phyloP scores from a whole-genome alignment of 345 rosid species.

The rapeseed (Brassica napus) region DNA sequence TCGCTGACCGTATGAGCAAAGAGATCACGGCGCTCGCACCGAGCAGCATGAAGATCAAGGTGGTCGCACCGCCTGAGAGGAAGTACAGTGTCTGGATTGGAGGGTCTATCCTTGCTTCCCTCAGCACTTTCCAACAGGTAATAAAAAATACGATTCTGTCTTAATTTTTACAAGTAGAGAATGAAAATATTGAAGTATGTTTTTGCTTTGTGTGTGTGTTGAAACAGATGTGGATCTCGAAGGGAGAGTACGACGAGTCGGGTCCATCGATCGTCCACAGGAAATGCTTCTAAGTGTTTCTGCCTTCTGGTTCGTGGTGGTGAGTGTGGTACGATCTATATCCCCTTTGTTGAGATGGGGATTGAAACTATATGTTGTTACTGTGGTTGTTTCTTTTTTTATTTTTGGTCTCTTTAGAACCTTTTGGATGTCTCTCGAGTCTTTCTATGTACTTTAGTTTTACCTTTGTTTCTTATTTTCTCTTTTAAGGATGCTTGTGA shows the following conservation, averaged over 20 bases:
- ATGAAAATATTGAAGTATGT: no score
- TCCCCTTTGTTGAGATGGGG: slow-evolving; percentile 38
- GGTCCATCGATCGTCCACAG: slow-evolving; percentile 66
- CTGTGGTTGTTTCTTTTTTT: background rate
- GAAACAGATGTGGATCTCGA: slow-evolving; percentile 62
- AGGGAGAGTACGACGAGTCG: slow-evolving; percentile 61
- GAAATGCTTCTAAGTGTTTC: slow-evolving; percentile 51
- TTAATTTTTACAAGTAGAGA: no score
- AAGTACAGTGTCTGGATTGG: slow-evolving; percentile 61
- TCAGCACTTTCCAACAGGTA: slow-evolving; percentile 56
- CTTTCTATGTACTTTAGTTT: slow-evolving; percentile 29
- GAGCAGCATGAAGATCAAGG: slow-evolving; percentile 48
- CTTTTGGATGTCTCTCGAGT: slow-evolving; percentile 20
- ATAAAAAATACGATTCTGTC: no score
- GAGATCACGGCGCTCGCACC: slow-evolving; percentile 52
- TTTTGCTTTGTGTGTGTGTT: no score
- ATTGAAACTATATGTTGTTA: background rate
- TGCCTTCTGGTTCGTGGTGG: slow-evolving; percentile 17
- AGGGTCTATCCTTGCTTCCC: slow-evolving; percentile 58
- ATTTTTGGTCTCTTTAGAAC: background rate
- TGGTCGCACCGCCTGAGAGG: slow-evolving; percentile 59
- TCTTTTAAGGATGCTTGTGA: slow-evolving; percentile 37
- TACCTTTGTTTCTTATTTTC: slow-evolving; percentile 10
- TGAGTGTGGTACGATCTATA: slow-evolving; percentile 36
- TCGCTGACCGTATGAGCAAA: slow-evolving; percentile 52